Conservation (phyloP, 495 filamentous ascomycete genomes). For the Aspergillus ellipticus region DNA sequence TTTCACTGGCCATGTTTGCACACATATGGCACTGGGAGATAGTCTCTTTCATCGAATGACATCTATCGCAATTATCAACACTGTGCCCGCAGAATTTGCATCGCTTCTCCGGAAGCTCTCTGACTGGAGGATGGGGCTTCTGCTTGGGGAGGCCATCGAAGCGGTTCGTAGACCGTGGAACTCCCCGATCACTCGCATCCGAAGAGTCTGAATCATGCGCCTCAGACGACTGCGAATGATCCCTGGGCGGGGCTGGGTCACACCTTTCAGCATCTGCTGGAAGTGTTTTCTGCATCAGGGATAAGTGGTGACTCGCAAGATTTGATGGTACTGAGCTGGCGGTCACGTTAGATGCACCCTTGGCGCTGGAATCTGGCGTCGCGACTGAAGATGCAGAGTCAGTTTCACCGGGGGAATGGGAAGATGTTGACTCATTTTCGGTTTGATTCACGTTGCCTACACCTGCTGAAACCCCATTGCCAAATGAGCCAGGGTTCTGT, state of each 20-base stretch:
- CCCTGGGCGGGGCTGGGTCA: neutral
- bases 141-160: neutral
- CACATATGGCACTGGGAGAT: conserved; percentile 7
- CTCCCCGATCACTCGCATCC: neutral
- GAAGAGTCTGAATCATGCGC: neutral
- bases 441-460: too few species aligned
- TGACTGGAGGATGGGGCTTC: neutral
- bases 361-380: neutral
- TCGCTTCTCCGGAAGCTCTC: neutral
- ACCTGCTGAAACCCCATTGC: neutral
- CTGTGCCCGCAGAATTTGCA: conserved; percentile 5
- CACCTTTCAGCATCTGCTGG: neutral
- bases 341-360: neutral
- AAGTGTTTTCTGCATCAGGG: neutral
- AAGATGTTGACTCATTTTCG: neutral
- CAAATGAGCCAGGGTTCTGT: neutral
- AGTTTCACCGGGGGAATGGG: neutral
- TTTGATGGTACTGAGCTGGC: neutral
- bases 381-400: neutral
- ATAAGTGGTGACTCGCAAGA: neutral
- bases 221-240: neutral
- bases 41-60: neutral
- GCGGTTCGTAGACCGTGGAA: neutral
- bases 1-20: neutral
- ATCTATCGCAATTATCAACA: neutral